These are phyloP conservation scores for Polyporus tsugae DNA, from an alignment of 1,284 basidiomycete genomes.

Conservation along the genomic window DNA sequence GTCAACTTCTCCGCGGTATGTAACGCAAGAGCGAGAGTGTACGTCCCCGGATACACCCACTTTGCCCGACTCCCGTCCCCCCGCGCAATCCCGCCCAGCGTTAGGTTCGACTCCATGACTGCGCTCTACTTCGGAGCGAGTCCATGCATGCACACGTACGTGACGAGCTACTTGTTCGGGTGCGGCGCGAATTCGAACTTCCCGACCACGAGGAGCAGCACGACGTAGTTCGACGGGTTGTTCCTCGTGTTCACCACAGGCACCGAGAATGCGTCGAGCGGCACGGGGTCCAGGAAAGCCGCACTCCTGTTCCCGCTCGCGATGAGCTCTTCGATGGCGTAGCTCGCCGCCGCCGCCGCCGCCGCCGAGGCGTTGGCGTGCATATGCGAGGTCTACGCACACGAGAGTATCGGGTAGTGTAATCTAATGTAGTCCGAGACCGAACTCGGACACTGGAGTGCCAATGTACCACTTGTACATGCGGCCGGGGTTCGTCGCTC, in stretches of 20 bases:
- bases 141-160: constrained; percentile 55
- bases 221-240: constrained; percentile 61
- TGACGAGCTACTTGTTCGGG: constrained; percentile 60
- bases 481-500: constrained; percentile 56
- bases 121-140: constrained; percentile 47
- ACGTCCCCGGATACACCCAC: constrained; percentile 58
- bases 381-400: constrained; percentile 49
- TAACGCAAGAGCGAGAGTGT: constrained; percentile 50
- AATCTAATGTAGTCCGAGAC: constrained; percentile 62
- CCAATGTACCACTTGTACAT: constrained; percentile 65
- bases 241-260: constrained; percentile 57
- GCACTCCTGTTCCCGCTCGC: constrained; percentile 34
- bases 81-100: constrained; percentile 59
- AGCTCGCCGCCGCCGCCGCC: too few relatives aligned
- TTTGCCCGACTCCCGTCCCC: constrained; percentile 56
- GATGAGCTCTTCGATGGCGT: constrained; percentile 39
- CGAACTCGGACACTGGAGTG: constrained; percentile 59
- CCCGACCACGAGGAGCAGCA: constrained; percentile 59
- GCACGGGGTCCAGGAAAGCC: constrained; percentile 51
- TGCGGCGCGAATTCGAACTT: constrained; percentile 57
- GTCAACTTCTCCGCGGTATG: constrained; percentile 35
- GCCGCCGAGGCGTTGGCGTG: constrained; percentile 34
- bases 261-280: constrained; percentile 57
- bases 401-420: constrained; percentile 59
- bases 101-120: constrained; percentile 51